A percentile compares a stretch with the other conserved stretches of the same genome.
Conservation (phyloP, 768 basidiomycete genomes). For the Hortiboletus flavorubellus region DNA sequence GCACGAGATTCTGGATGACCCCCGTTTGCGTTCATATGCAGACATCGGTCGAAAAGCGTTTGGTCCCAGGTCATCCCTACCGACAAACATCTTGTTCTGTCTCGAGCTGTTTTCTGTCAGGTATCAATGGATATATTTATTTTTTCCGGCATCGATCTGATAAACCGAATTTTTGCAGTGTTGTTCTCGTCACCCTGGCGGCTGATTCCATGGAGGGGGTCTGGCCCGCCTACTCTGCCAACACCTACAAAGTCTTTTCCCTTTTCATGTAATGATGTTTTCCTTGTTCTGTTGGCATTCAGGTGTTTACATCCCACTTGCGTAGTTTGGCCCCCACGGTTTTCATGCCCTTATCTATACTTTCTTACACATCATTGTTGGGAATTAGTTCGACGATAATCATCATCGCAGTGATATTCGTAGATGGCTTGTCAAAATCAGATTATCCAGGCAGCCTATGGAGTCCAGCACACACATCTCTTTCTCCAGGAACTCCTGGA, state of each 20-base stretch:
- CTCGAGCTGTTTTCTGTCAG: conserved; percentile 83
- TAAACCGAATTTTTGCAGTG: conserved; percentile 39
- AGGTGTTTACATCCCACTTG: conserved; percentile 2
- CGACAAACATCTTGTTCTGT: conserved; percentile 76
- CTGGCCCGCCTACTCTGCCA: conserved; percentile 60
- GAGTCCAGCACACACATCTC: conserved; percentile 65
- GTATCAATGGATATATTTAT: conserved; percentile 35
- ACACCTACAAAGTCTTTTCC: conserved; percentile 73
- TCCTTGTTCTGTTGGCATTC: neutral
- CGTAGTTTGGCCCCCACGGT: conserved; percentile 76
- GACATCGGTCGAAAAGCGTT: conserved; percentile 91
- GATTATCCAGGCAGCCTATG: conserved; percentile 79
- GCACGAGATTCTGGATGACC: conserved; percentile 65
- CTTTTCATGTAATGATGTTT: conserved; percentile 56
- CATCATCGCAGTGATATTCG: conserved; percentile 71
- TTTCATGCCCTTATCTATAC: conserved; percentile 78
- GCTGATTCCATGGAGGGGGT: conserved; percentile 82
- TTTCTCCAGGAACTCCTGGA: conserved; percentile 47
- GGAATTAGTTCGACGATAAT: conserved; percentile 78
- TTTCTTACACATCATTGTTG: conserved; percentile 86
- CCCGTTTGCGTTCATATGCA: conserved; percentile 73
- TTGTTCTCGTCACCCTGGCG: conserved; percentile 85
- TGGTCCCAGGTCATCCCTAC: conserved; percentile 61
- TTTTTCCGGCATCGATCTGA: neutral
- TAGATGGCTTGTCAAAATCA: conserved; percentile 76